Conservation (phyloP, 805 yeast species). For the Scheffersomyces coipomensis region DNA sequence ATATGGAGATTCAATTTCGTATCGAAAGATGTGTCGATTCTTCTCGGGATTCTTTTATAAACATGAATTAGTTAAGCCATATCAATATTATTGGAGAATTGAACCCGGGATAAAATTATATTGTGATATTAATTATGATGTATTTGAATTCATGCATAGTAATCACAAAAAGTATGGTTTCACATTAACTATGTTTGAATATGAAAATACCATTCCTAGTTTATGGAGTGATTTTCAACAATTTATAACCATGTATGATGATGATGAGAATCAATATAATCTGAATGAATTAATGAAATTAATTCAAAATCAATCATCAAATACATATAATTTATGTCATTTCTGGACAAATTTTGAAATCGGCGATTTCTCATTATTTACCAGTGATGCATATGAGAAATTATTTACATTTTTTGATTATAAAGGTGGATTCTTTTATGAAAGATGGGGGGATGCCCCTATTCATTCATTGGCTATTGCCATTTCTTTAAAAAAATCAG, state of each 20-base stretch:
- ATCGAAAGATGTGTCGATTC: slow-evolving; percentile 67
- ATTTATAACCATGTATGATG: slow-evolving; percentile 36
- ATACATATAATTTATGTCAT: slow-evolving; percentile 66
- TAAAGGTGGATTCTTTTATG: slow-evolving; percentile 79
- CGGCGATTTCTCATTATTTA: slow-evolving; percentile 69
- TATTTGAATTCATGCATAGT: slow-evolving; percentile 56
- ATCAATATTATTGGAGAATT: slow-evolving; percentile 74
- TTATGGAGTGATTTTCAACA: slow-evolving; percentile 58
- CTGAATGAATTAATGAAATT: slow-evolving; percentile 1
- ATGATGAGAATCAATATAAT: slow-evolving; percentile 4
- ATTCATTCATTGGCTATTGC: slow-evolving; percentile 79
- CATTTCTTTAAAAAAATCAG: slow-evolving; percentile 50
- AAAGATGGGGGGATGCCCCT: slow-evolving; percentile 95
- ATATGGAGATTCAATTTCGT: slow-evolving; percentile 60
- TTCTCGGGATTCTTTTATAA: slow-evolving; percentile 58
- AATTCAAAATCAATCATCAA: slow-evolving; percentile 1
- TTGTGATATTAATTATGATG: slow-evolving; percentile 65
- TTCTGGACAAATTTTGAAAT: slow-evolving; percentile 82
- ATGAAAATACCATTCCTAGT: slow-evolving; percentile 56
- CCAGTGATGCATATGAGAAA: slow-evolving; percentile 53
- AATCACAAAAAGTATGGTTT: slow-evolving; percentile 65
- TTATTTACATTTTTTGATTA: slow-evolving; percentile 64
- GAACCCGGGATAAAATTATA: slow-evolving; percentile 64
- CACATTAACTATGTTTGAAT: slow-evolving; percentile 64
- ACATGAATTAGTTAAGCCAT: slow-evolving; percentile 55